Percentiles rank a stretch among this genome's conserved stretches.
phyloP scores from a whole-genome alignment of 2,329 filamentous ascomycete species.

The Aspergillus unguis region DNA sequence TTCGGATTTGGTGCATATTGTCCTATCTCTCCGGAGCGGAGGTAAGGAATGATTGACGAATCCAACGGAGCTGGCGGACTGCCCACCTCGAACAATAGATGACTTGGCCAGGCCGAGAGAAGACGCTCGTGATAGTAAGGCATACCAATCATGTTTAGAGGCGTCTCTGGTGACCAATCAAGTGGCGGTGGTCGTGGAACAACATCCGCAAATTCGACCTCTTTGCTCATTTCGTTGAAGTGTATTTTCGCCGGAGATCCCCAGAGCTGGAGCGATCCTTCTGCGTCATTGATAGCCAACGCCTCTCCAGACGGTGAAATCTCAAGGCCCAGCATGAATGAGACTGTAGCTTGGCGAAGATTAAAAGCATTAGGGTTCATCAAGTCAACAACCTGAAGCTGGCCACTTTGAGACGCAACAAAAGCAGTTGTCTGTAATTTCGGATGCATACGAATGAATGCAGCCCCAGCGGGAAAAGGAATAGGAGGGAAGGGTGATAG shows the following conservation, averaged over 20 bases:
- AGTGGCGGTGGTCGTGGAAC: constrained; percentile 60
- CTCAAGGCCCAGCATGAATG: constrained; percentile 75
- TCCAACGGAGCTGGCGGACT: constrained; percentile 76
- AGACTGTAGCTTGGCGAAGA: constrained; percentile 76
- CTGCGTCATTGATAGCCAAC: constrained; percentile 73
- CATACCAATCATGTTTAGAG: constrained; percentile 81
- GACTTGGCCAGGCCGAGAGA: constrained; percentile 84
- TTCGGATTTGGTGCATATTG: constrained; percentile 74
- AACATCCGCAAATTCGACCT: constrained; percentile 72
- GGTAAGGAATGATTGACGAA: constrained; percentile 61
- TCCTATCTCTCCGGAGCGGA: constrained; percentile 71
- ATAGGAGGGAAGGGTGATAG: constrained; percentile 84
- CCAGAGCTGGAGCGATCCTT: constrained; percentile 80
- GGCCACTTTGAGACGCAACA: constrained; percentile 84
- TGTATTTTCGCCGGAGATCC: constrained; percentile 80
- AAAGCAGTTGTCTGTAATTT: constrained; percentile 93
- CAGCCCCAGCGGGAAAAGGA: constrained; percentile 85
- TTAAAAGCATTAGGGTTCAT: constrained; percentile 89
- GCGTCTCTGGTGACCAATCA: constrained; percentile 71
- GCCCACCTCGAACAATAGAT: constrained; percentile 79
- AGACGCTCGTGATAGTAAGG: constrained; percentile 88
- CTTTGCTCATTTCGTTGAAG: constrained; percentile 77
- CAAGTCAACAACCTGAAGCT: constrained; percentile 93
- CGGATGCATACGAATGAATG: constrained; percentile 94
- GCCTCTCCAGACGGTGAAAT: constrained; percentile 86